Base-by-base conservation (phyloP, 345 rosid species). In the Brassica nigra region DNA sequence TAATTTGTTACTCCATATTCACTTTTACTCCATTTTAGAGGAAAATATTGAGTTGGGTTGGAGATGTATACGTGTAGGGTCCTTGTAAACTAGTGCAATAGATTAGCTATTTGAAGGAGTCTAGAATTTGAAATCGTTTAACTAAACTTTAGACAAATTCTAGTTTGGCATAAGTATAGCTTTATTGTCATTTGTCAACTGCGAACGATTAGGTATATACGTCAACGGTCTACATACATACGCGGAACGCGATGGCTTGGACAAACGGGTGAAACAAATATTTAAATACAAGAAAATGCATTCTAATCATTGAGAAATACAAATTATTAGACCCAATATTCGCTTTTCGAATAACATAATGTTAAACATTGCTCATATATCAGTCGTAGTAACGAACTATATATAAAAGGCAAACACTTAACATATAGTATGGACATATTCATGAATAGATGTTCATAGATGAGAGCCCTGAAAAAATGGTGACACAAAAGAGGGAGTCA, bases 261-360 rank as follows among this genome's bases (percentile, higher is more conserved):
- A 36, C 47, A 37, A 55, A 23, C 3, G 29, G 71, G 14, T 62
- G 1, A 73, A 62, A 37, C 15, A 54, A 59, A 33, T 66, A 49
- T 68, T 27, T n/a, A 68, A 67, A 47, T 33, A 59, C 36, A 44
- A 30, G 70, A 70, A 77, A 29, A 63, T 63, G 42, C 66, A 49
- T 44, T 59, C 75, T 74, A 67, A 47, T 62, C 62, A 73, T 73
- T 79, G 70, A 74, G 58, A 80, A 34, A 74, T 68, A 8, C 47
- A 69, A 52, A 80, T 75, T 66, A 80, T 75, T 74, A 80, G 71
- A 75, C 47, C 5, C 76, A 63, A 75, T 75, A 80, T 80, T 69
- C 75, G 29, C 37, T 8, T 68, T 15, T 36, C 64, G 29, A 52
- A 80, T 69, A 62, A 74, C 54, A 75, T 11, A 36, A 63, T 37